Percentiles rank a stretch among this genome's conserved stretches.
These are phyloP conservation scores for Floccularia luteovirens DNA, from an alignment of 768 basidiomycete species.

Conservation along the genomic window DNA sequence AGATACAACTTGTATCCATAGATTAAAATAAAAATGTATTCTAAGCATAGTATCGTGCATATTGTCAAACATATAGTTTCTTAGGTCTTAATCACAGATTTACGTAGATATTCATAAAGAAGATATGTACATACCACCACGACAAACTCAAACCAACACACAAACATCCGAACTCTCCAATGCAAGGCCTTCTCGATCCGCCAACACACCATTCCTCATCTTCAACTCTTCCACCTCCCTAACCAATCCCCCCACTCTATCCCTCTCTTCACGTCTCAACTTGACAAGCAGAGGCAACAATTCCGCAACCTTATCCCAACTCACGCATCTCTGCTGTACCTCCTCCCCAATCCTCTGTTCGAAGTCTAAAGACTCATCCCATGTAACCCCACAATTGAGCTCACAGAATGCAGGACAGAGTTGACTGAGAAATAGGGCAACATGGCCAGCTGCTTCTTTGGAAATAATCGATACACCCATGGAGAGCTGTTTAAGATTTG, in stretches of 20 bases:
- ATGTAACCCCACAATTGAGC: conserved; percentile 41
- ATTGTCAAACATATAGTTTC: too few relatives aligned
- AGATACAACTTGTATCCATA: too few relatives aligned
- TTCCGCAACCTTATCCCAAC: conserved; percentile 35
- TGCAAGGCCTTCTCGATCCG: conserved; percentile 18
- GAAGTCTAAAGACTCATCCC: conserved; percentile 21
- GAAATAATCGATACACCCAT: conserved; percentile 43
- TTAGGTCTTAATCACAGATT: too few relatives aligned
- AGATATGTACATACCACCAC: too few relatives aligned
- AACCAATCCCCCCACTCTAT: conserved; percentile 25
- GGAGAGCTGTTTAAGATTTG: conserved; percentile 25
- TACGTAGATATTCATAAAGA: too few relatives aligned
- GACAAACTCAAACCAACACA: too few relatives aligned
- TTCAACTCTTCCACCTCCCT: conserved; percentile 44
- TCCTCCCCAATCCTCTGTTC: conserved; percentile 6
- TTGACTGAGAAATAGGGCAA: conserved; percentile 46
- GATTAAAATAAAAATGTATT: too few relatives aligned
- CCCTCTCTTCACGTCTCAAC: conserved; percentile 35
- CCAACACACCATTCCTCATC: conserved; percentile 33
- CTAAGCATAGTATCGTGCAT: too few relatives aligned
- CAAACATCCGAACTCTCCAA: conserved; percentile 5
- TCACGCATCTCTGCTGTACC: conserved; percentile 13
- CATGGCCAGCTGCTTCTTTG: conserved; percentile 30
- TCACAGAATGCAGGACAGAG: conserved; percentile 35
- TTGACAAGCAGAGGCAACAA: conserved; percentile 35